Percentiles rank a stretch among this genome's conserved stretches.
phyloP scores from a whole-genome alignment of 306 rosid species.

The Begonia peltatifolia region DNA sequence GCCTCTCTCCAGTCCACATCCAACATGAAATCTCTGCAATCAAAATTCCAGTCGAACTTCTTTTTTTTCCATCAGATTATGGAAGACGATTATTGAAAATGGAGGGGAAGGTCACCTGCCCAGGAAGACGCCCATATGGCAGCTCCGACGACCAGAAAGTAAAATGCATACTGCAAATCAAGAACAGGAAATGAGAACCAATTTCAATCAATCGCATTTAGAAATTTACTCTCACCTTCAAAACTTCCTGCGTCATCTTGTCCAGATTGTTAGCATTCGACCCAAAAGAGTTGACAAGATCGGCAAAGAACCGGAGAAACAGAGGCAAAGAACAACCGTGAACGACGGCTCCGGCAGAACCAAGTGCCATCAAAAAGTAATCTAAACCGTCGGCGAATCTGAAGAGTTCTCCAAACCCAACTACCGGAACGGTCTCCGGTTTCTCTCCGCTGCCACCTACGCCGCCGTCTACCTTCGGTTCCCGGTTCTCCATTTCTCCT shows the following conservation, averaged over 20 bases:
- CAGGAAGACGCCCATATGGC: not conserved
- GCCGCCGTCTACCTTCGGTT: constrained; percentile 25
- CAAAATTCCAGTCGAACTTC: not conserved
- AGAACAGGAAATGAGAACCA: not conserved
- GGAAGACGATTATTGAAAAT: too few species aligned
- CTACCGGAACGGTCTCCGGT: constrained; percentile 37
- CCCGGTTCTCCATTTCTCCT: constrained; percentile 31
- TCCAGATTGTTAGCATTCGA: constrained; percentile 63
- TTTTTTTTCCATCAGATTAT: not conserved
- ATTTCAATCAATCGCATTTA: constrained; percentile 3
- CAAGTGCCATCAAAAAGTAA: constrained; percentile 44
- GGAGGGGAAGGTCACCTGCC: not conserved
- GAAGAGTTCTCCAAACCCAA: constrained; percentile 28
- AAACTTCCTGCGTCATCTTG: constrained; percentile 78
- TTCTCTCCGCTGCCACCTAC: constrained; percentile 19
- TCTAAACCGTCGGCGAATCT: constrained; percentile 61
- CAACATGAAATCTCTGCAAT: constrained; percentile 79
- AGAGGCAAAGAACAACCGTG: constrained; percentile 92
- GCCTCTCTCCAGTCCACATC: constrained; percentile 95
- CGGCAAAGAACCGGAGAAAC: constrained; percentile 70
- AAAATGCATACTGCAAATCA: not conserved
- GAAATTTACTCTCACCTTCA: constrained; percentile 31
- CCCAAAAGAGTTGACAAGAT: constrained; percentile 86
- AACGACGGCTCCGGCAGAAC: constrained; percentile 68
- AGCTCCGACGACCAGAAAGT: not conserved